A percentile compares a stretch with the other conserved stretches of the same genome.
These are phyloP conservation scores for Diaporthe vaccinii DNA, from an alignment of 2,329 filamentous ascomycete genomes.

Conservation along the genomic window DNA sequence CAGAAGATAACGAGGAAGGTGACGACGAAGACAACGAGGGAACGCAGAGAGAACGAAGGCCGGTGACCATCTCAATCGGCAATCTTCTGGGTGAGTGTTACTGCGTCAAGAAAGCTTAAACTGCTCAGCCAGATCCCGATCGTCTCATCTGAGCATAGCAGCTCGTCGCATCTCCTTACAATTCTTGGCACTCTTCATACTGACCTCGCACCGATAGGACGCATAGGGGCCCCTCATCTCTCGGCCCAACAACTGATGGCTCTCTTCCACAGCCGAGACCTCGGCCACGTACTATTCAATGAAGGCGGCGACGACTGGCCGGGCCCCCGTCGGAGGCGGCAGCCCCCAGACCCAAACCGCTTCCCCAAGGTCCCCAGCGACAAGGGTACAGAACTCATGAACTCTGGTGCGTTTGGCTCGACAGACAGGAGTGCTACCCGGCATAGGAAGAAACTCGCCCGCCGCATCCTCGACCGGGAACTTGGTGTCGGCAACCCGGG, in stretches of 20 bases:
- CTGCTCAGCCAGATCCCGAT: background rate
- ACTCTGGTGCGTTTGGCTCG: constrained; percentile 82
- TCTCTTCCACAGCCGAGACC: constrained; percentile 55
- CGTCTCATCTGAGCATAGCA: background rate
- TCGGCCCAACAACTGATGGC: constrained; percentile 54
- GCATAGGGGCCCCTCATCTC: constrained; percentile 27
- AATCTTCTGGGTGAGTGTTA: constrained; percentile 33
- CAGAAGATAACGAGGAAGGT: constrained; percentile 42
- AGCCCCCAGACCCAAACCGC: constrained; percentile 63
- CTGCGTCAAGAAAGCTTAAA: constrained; percentile 23
- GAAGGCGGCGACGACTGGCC: constrained; percentile 47
- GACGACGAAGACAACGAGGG: constrained; percentile 39
- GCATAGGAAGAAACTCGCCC: constrained; percentile 71
- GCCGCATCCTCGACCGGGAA: constrained; percentile 84
- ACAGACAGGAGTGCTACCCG: constrained; percentile 68
- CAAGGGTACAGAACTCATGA: constrained; percentile 83
- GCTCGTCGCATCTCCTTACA: background rate
- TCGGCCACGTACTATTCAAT: constrained; percentile 53
- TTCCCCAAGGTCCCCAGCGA: constrained; percentile 90
- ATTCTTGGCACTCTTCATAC: background rate
- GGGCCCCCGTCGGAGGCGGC: constrained; percentile 59
- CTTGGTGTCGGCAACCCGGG: constrained; percentile 77
- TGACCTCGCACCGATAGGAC: constrained; percentile 38
- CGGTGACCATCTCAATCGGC: constrained; percentile 25
- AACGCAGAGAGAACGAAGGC: constrained; percentile 3